These are phyloP conservation scores for Cucurbita ficifolia DNA, from an alignment of 306 rosid species.

Conservation along the genomic window DNA sequence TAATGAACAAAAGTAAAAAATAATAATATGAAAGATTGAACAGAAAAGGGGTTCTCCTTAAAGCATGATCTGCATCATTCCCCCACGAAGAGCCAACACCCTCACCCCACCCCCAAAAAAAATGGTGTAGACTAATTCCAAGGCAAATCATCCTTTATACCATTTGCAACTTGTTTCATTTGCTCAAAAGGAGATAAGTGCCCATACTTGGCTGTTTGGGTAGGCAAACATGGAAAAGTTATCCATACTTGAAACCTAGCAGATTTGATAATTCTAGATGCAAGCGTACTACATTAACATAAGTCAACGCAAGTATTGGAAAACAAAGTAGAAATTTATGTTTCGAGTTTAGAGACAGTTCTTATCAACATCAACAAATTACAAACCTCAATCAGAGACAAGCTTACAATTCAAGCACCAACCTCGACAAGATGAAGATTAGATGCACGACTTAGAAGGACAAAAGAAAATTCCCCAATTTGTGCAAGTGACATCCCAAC, in stretches of 20 bases:
- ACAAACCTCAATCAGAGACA: background rate
- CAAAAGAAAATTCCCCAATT: conserved; percentile 96
- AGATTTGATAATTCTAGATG: background rate
- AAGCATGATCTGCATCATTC: background rate
- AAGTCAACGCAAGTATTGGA: background rate
- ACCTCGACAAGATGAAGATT: conserved; percentile 98
- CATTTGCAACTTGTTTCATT: background rate
- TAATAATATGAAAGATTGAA: background rate
- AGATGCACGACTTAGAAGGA: conserved; percentile 95
- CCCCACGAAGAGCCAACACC: background rate
- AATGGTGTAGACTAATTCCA: background rate
- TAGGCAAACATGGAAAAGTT: background rate
- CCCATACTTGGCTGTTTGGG: background rate
- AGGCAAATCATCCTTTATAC: background rate
- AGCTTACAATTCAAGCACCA: conserved; percentile 6
- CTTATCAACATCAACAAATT: background rate
- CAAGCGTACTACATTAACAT: background rate
- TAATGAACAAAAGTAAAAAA: background rate
- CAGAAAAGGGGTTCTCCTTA: background rate
- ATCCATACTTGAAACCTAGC: background rate
- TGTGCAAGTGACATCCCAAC: conserved; percentile 96
- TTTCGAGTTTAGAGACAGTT: background rate
- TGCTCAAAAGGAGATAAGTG: background rate
- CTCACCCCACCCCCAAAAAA: too few species aligned
- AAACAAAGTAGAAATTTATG: background rate